Evolutionary conservation across 2,329 filamentous ascomycete species (phyloP).

Genomic region (Penicillium sp.): DNA sequence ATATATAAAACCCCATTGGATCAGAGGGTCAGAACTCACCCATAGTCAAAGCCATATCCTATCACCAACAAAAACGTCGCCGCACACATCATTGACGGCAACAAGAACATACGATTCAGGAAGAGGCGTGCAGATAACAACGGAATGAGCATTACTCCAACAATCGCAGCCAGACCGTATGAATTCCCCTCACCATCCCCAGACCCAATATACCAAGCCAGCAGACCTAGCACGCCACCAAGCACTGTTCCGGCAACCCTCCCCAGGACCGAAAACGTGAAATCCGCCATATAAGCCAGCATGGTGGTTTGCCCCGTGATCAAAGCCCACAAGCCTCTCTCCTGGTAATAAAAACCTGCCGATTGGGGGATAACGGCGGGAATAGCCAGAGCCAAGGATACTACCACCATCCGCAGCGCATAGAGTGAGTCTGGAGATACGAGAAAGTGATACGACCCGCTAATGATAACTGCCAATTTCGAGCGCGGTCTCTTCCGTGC

Average conservation of each 20-base stretch:
- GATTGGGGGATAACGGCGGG: slow-evolving; percentile 40
- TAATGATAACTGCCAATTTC: slow-evolving; percentile 23
- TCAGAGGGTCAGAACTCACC: slow-evolving; percentile 18
- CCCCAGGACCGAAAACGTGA: slow-evolving; percentile 44
- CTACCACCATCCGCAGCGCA: slow-evolving; percentile 46
- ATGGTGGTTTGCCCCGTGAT: slow-evolving; percentile 51
- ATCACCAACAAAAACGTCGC: slow-evolving; percentile 44
- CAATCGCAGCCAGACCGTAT: slow-evolving; percentile 46
- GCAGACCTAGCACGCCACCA: slow-evolving; percentile 46
- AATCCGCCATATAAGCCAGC: slow-evolving; percentile 50
- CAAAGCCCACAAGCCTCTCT: slow-evolving; percentile 51
- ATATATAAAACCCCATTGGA: background rate
- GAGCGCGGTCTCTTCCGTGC: slow-evolving; percentile 27
- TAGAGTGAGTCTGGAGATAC: slow-evolving; percentile 44
- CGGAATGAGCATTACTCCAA: slow-evolving; percentile 28
- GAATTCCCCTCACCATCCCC: slow-evolving; percentile 48
- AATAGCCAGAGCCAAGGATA: slow-evolving; percentile 44
- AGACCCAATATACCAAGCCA: slow-evolving; percentile 52
- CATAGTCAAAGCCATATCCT: slow-evolving; percentile 47
- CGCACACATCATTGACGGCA: slow-evolving; percentile 37
- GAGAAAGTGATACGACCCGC: slow-evolving; percentile 40
- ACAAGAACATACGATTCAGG: slow-evolving; percentile 25
- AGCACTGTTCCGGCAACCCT: slow-evolving; percentile 44
- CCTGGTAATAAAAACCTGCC: slow-evolving; percentile 50
- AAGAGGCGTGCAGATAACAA: slow-evolving; percentile 36